Evolutionary conservation across 1,139 yeast species (phyloP), one percentile per base, ranked within the genome.

Genomic region (Geotrichum europaeum): DNA sequence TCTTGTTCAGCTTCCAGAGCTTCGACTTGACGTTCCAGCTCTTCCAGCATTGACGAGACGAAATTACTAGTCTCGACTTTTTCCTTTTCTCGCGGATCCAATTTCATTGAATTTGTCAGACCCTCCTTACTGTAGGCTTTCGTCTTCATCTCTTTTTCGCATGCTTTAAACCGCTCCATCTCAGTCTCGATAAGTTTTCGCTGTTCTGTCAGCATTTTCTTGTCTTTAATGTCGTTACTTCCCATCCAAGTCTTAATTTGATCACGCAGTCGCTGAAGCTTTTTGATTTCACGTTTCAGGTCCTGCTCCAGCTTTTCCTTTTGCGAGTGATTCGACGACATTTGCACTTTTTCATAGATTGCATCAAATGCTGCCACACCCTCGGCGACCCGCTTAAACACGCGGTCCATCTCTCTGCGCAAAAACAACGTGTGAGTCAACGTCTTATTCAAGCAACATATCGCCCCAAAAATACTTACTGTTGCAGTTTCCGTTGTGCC

Each of bases 71-170:
- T 84, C 63, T 90, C 96, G 60, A 81, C 82, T 70, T 88, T 89
- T 72, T 89, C 92, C 72, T 83, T 80, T 70, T 89, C 96, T 65
- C 85, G 87, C 22, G 94, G 95, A 73, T 89, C 96, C 53, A 84
- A 76, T 63, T 82, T 79, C 63, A 84, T 83, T 40, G 83, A 80
- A 68, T 86, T 81, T 62, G 88, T 91, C 66, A 94, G 79, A 0
- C 98, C 99, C 75, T 94, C 99, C 72, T 90, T 90, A 51, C 96
- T 87, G 72, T 90, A 95, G 62, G 96, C 97, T 73, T 95, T 95
- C 47, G 96, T 92, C 76, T 95, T 95, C 84, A 91, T 88, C 67
- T 88, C 85, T 76, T 92, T 89, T 73, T 95, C 99, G 66, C 92
- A 89, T 59, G 94, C 94, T 73, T 95, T 95, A 76, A 95, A 95